Evolutionary conservation across 768 basidiomycete genomes (phyloP).

Genomic region (Leucogyrophana mollusca): DNA sequence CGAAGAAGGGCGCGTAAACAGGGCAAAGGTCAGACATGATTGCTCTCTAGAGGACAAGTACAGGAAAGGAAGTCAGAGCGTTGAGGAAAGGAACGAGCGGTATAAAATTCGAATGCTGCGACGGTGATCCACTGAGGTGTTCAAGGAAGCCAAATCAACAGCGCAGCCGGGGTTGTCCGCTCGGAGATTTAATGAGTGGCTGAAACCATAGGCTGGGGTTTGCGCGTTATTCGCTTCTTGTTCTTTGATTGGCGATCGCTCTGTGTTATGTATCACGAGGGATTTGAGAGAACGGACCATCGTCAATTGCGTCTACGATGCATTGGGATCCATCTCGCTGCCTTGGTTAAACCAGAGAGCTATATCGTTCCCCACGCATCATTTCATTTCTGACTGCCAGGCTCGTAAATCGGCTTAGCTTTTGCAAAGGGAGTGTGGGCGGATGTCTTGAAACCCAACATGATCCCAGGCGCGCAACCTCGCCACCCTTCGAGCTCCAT

Average conservation of each 20-base stretch:
- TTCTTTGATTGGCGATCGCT: constrained; percentile 25
- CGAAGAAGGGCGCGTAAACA: constrained; percentile 98
- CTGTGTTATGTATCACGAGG: too few relatives aligned
- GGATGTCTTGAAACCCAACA: too few relatives aligned
- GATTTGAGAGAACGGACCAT: too few relatives aligned
- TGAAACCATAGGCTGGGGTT: not conserved
- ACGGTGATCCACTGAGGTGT: not conserved
- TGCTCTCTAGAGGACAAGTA: not conserved
- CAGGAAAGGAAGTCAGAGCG: not conserved
- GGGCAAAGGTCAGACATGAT: constrained; percentile 81
- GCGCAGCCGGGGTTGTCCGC: constrained; percentile 18
- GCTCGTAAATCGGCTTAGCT: too few relatives aligned
- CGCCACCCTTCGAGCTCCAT: not conserved
- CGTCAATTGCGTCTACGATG: too few relatives aligned
- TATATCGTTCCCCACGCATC: too few relatives aligned
- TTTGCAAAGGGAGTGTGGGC: too few relatives aligned
- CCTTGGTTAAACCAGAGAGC: too few relatives aligned
- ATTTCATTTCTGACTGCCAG: too few relatives aligned
- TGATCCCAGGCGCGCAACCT: constrained; percentile 5
- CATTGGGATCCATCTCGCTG: too few relatives aligned
- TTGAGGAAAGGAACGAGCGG: not conserved
- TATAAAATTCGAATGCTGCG: not conserved
- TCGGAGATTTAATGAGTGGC: constrained; percentile 22
- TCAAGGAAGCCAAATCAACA: constrained; percentile 9
- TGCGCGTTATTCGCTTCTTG: too few relatives aligned